Conservation (phyloP, 345 rosid species). For the Eucalyptus pumila region DNA sequence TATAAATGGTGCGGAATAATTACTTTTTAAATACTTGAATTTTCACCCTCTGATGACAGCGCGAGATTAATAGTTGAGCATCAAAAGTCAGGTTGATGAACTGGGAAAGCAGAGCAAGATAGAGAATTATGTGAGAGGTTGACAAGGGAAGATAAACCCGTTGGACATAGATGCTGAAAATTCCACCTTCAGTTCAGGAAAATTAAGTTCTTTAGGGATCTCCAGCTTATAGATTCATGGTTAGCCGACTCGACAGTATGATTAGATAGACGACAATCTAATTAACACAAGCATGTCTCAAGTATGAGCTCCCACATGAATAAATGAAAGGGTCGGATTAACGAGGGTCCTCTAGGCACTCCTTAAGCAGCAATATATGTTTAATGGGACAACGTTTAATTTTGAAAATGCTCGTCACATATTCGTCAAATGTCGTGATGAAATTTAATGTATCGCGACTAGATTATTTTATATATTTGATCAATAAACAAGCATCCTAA, state of each 20-base stretch:
- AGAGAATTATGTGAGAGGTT: not conserved
- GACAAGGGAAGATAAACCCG: not conserved
- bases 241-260: not conserved
- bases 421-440: accelerated
- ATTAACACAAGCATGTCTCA: not conserved
- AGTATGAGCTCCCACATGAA: not conserved
- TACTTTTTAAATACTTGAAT: not conserved
- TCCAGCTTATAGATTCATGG: not conserved
- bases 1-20: not conserved
- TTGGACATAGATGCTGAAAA: not conserved
- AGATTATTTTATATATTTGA: not conserved
- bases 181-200: not conserved
- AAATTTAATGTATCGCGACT: not conserved
- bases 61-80: not conserved
- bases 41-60: not conserved
- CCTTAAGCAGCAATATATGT: not conserved
- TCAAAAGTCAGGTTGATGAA: not conserved
- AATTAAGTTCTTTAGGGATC: not conserved
- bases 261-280: not conserved
- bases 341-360: not conserved
- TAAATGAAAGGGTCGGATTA: not conserved
- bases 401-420: not conserved
- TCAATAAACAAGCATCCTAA: accelerated
- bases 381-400: not conserved
- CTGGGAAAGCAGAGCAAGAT: not conserved